A percentile compares a stretch with the other conserved stretches of the same genome.
phyloP scores from a whole-genome alignment of 2,329 filamentous ascomycete genomes.

The Magnaporthiopsis incrustans region DNA sequence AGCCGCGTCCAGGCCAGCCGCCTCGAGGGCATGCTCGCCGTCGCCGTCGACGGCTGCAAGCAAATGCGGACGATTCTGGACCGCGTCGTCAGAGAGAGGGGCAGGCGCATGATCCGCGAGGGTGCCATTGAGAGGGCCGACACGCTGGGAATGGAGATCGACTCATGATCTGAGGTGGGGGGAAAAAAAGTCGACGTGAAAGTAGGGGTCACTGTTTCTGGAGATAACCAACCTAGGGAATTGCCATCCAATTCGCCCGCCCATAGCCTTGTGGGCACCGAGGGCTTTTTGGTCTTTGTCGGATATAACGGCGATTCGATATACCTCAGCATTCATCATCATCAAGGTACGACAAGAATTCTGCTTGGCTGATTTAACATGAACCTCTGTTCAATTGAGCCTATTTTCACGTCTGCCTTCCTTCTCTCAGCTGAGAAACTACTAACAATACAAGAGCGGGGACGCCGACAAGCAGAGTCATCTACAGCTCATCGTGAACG shows the following conservation, averaged over 20 bases:
- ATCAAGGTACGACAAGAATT: neutral
- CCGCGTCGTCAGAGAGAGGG: conserved; percentile 65
- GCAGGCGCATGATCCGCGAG: conserved; percentile 53
- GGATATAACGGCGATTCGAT: neutral
- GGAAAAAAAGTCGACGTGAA: neutral
- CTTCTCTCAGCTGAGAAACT: neutral
- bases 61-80: conserved; percentile 78
- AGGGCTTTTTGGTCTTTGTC: neutral
- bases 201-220: neutral
- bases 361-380: neutral
- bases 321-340: neutral
- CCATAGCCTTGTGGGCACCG: neutral
- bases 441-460: conserved; percentile 1
- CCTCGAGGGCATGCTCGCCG: conserved; percentile 86
- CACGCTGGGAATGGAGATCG: conserved; percentile 43
- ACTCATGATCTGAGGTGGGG: conserved; percentile 16
- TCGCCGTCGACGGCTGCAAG: conserved; percentile 86
- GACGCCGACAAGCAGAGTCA: neutral
- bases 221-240: neutral
- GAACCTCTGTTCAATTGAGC: conserved; percentile 1
- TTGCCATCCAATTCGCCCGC: neutral
- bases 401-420: neutral
- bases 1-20: conserved; percentile 74
- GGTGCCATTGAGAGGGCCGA: conserved; percentile 41
- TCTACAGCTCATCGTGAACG: conserved; percentile 44